A percentile compares a stretch with the other conserved stretches of the same genome.
These are phyloP conservation scores for Priceomyces medius DNA, from an alignment of 805 yeast species.

Conservation along the genomic window DNA sequence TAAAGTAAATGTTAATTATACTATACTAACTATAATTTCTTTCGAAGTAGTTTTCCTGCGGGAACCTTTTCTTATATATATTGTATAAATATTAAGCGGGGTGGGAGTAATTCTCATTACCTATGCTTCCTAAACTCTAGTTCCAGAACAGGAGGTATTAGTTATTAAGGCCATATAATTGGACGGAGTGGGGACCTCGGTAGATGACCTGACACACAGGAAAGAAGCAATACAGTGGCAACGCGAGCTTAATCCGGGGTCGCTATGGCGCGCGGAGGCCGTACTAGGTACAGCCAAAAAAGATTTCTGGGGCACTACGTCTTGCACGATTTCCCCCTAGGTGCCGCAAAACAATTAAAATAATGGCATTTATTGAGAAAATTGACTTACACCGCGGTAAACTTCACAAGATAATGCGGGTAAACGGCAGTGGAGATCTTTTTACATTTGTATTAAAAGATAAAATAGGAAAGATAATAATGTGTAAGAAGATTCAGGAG, in stretches of 20 bases:
- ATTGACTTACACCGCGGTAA: not conserved
- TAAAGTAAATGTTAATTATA: constrained; percentile 1
- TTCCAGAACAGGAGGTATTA: constrained; percentile 1
- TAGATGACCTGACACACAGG: too few species aligned
- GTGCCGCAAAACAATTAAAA: not conserved
- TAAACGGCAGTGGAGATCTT: not conserved
- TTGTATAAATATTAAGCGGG: constrained; percentile 3
- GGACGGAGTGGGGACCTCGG: constrained; percentile 5
- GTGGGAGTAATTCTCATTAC: constrained; percentile 1
- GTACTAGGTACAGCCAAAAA: not conserved
- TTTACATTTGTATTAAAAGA: too few species aligned
- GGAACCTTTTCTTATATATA: constrained; percentile 2
- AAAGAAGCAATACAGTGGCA: too few species aligned
- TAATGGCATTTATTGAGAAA: not conserved
- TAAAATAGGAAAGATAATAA: too few species aligned
- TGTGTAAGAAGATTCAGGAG: not conserved
- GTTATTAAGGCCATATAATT: constrained; percentile 3
- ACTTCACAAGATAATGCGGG: constrained; percentile 1
- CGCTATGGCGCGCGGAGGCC: not conserved
- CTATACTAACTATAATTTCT: not conserved
- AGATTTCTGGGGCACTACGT: not conserved
- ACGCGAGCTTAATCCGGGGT: not conserved
- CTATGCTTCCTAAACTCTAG: not conserved
- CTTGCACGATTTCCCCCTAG: not conserved
- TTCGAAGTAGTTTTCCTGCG: not conserved